Evolutionary conservation across 2,329 filamentous ascomycete genomes (phyloP), one percentile per base, ranked within the genome.

Genomic region (Aspergillaceae sp.): DNA sequence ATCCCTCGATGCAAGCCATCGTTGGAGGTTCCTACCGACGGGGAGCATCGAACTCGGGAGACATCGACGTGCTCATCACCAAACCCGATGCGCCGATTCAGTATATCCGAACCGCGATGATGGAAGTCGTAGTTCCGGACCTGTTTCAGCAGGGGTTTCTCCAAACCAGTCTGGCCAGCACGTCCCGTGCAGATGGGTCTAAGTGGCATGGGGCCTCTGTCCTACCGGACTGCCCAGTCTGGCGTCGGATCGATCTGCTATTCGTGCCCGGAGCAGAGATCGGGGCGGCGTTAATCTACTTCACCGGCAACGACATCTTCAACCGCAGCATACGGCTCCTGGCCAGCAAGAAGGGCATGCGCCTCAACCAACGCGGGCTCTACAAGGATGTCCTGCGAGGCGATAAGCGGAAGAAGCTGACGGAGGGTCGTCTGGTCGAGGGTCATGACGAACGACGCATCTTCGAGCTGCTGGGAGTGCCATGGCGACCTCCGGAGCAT

Each of bases 281-380:
- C 43, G 91, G 91, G 1, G 90, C 87, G 0, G 89, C 90, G 0
- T 63, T 96, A 50, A 77, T 96, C n/a, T 96, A 96, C 61, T 97
- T 96, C 60, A 96, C 91, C 0, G 91, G 91, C 1, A 92, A 96
- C 55, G 90, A 95, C 61, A 84, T 95, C 32, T 96, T 96, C 70
- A 96, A 96, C 64, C 75, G 90, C 10, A 94, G 87, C 59, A 79
- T 96, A 63, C 73, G 91, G 52, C 68, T 94, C 10, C 65, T 96
- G 52, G 88, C 89, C 9, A 79, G 81, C 35, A 88, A 81, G 66
- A 92, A 87, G 67, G 79, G 81, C 0, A 89, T 94, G 87, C 71
- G 86, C 43, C 63, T 97, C 45, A 96, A 95, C 56, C 90, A 96
- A 66, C 74, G 78, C 29, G 91, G 89, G 0, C 63, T 97, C 46